Percentiles rank a stretch among this genome's conserved stretches.
Conservation (phyloP, 2,329 filamentous ascomycete genomes). For the Claviceps humidiphila region DNA sequence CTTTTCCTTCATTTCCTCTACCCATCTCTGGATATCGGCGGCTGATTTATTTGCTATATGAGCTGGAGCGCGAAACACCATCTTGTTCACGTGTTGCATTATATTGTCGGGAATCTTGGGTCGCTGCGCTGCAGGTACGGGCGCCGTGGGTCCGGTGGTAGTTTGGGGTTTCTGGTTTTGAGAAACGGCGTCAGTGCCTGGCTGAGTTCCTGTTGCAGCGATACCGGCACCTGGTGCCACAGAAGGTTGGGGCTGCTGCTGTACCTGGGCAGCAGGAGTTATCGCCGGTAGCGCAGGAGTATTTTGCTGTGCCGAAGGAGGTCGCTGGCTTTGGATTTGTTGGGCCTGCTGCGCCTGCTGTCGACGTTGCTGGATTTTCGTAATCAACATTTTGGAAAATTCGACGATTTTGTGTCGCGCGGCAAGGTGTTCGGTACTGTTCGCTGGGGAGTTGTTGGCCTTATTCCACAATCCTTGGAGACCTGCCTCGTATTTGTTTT, state of each 20-base stretch:
- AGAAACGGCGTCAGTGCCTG: slow-evolving; percentile 6
- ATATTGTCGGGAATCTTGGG: slow-evolving; percentile 29
- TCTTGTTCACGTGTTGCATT: slow-evolving; percentile 32
- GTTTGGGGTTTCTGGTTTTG: slow-evolving; percentile 12
- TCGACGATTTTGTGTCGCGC: slow-evolving; percentile 46
- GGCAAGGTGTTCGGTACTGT: slow-evolving; percentile 33
- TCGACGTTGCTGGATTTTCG: slow-evolving; percentile 33
- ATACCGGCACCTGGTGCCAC: slow-evolving; percentile 1
- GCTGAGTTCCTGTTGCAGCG: neutral
- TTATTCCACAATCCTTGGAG: slow-evolving; percentile 40
- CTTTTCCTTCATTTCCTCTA: slow-evolving; percentile 31
- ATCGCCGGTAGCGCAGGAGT: slow-evolving; percentile 7
- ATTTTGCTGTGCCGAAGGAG: slow-evolving; percentile 9
- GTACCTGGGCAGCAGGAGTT: slow-evolving; percentile 10
- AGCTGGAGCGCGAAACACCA: slow-evolving; percentile 32
- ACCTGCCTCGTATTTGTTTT: slow-evolving; percentile 44
- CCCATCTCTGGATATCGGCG: slow-evolving; percentile 34
- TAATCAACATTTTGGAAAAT: slow-evolving; percentile 44
- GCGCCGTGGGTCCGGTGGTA: neutral
- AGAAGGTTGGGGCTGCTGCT: slow-evolving; percentile 3
- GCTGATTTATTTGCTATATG: slow-evolving; percentile 28
- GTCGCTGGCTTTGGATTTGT: slow-evolving; percentile 14
- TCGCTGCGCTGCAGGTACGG: slow-evolving; percentile 11
- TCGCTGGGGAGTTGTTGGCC: slow-evolving; percentile 32
- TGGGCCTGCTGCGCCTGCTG: slow-evolving; percentile 19